Evolutionary conservation across 2,329 filamentous ascomycete genomes (phyloP).

Genomic region (Tricladium varicosporioides): DNA sequence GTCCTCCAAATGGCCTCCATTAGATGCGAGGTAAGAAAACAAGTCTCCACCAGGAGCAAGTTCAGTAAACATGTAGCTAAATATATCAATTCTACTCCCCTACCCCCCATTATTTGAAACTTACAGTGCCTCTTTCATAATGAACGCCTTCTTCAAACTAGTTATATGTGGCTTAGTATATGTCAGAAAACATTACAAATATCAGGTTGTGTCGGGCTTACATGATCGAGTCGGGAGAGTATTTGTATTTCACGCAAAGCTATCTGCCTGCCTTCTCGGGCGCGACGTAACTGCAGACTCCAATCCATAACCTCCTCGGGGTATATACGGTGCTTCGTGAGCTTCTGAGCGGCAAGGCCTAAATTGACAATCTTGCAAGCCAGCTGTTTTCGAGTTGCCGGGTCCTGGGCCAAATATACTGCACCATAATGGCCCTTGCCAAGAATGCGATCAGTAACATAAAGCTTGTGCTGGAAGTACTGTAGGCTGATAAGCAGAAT

Average conservation of each 20-base stretch:
- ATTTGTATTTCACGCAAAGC: conserved; percentile 51
- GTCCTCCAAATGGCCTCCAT: conserved; percentile 25
- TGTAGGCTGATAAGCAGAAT: conserved; percentile 28
- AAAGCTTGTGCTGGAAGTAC: conserved; percentile 47
- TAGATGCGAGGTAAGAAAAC: conserved; percentile 30
- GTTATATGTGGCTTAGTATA: conserved; percentile 49
- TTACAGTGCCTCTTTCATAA: conserved; percentile 47
- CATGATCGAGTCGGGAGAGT: conserved; percentile 52
- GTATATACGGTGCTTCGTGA: background rate
- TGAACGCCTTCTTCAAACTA: conserved; percentile 49
- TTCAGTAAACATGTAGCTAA: conserved; percentile 55
- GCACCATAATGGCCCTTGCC: conserved; percentile 52
- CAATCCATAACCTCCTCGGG: background rate
- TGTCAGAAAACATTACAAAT: background rate
- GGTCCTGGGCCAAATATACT: conserved; percentile 54
- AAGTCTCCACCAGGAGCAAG: conserved; percentile 48
- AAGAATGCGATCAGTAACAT: conserved; percentile 48
- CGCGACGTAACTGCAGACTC: conserved; percentile 21
- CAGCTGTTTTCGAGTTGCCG: conserved; percentile 53
- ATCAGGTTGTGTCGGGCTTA: conserved; percentile 33
- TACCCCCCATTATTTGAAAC: conserved; percentile 15
- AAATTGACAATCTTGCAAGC: conserved; percentile 67
- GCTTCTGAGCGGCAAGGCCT: conserved; percentile 21
- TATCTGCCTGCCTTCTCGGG: conserved; percentile 35
- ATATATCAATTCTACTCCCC: background rate